These are phyloP conservation scores for Colletotrichum lindemuthianum DNA, from an alignment of 2,329 filamentous ascomycete genomes.

Conservation along the genomic window DNA sequence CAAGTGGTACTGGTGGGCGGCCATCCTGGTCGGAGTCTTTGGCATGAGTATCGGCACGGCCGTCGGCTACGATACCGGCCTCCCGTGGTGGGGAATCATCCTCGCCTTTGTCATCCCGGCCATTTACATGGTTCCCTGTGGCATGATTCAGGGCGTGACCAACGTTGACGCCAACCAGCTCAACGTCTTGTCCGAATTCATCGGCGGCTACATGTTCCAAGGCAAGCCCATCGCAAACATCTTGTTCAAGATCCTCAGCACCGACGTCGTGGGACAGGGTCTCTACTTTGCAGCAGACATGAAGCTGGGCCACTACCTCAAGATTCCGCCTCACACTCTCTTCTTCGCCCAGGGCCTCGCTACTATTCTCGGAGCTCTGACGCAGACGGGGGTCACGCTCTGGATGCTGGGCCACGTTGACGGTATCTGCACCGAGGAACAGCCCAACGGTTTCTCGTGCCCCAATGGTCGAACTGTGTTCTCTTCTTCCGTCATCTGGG, in stretches of 20 bases:
- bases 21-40: conserved; percentile 55
- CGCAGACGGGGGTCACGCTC: conserved; percentile 48
- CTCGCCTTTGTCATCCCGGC: conserved; percentile 55
- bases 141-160: conserved; percentile 56
- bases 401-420: conserved; percentile 55
- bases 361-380: conserved; percentile 49
- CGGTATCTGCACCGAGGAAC: conserved; percentile 60
- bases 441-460: conserved; percentile 63
- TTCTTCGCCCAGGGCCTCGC: conserved; percentile 72
- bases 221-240: conserved; percentile 49
- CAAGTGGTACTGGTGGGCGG: conserved; percentile 66
- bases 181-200: conserved; percentile 29
- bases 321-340: conserved; percentile 66
- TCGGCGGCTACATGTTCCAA: conserved; percentile 60
- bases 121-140: conserved; percentile 59
- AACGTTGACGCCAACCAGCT: conserved; percentile 56
- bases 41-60: conserved; percentile 46
- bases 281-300: conserved; percentile 59
- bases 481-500: conserved; percentile 70
- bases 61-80: conserved; percentile 62
- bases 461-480: conserved; percentile 69
- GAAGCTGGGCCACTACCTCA: conserved; percentile 59
- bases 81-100: conserved; percentile 66
- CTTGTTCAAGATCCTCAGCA: conserved; percentile 47
- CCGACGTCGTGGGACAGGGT: conserved; percentile 47